A percentile compares a stretch with the other conserved stretches of the same genome.
Evolutionary conservation across 768 basidiomycete species (phyloP).

Genomic region (Amanita thiersii): DNA sequence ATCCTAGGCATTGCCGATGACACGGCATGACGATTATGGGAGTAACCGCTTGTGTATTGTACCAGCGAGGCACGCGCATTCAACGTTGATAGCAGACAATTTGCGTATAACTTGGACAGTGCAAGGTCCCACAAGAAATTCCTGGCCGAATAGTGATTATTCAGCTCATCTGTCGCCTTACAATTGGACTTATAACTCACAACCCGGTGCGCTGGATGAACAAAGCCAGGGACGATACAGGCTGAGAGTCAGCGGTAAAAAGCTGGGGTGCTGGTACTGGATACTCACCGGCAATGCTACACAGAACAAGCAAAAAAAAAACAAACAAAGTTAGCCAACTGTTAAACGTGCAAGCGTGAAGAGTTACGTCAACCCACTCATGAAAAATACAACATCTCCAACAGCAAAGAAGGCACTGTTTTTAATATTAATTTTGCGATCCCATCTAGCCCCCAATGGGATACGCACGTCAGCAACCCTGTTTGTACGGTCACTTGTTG

Average conservation of each 20-base stretch:
- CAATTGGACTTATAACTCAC: conserved; percentile 23
- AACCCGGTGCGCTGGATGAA: conserved; percentile 31
- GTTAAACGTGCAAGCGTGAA: not conserved
- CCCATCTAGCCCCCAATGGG: not conserved
- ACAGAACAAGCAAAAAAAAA: conserved; percentile 25
- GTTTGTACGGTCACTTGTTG: conserved; percentile 33
- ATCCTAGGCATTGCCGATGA: conserved; percentile 12
- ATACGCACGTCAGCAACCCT: conserved; percentile 28
- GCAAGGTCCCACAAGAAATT: conserved; percentile 45
- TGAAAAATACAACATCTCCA: conserved; percentile 35
- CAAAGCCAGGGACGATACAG: conserved; percentile 1
- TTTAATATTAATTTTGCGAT: not conserved
- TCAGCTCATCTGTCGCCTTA: no score
- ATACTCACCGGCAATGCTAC: no score
- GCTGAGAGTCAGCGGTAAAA: not conserved
- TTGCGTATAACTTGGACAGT: conserved; percentile 39
- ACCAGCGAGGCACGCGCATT: conserved; percentile 33
- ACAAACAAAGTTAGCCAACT: not conserved
- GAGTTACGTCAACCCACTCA: conserved; percentile 35
- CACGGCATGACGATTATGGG: conserved; percentile 15
- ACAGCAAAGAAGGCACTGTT: conserved; percentile 30
- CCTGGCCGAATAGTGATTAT: no score
- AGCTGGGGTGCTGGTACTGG: no score
- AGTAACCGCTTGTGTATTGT: conserved; percentile 16
- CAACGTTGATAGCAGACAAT: conserved; percentile 39